Conservation (phyloP, 2,329 filamentous ascomycete species). For the Ophiostoma pallidulum region DNA sequence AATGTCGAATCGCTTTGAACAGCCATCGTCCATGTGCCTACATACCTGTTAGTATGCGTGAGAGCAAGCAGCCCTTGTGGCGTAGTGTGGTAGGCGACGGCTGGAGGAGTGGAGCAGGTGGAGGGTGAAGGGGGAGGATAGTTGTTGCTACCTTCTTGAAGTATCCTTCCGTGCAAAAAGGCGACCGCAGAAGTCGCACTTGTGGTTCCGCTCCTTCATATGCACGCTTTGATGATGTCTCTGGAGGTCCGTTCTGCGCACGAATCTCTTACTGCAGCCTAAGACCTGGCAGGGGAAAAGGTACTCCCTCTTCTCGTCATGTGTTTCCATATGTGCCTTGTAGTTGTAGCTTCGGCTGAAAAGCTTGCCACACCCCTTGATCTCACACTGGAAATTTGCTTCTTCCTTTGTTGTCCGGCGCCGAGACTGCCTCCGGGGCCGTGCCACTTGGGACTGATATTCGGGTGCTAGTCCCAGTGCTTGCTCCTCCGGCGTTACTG, state of each 20-base stretch:
- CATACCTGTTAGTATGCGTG: constrained; percentile 3
- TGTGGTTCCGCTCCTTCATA: constrained; percentile 59
- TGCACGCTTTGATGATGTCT: constrained; percentile 59
- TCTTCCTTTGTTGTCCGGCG: constrained; percentile 57
- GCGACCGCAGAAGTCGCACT: constrained; percentile 60
- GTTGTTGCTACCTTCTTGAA: constrained; percentile 53
- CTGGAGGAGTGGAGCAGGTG: too few relatives aligned
- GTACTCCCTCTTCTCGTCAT: constrained; percentile 64
- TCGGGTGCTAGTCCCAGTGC: neutral
- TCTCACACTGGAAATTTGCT: constrained; percentile 60
- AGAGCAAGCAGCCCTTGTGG: too few relatives aligned
- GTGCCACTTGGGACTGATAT: constrained; percentile 13
- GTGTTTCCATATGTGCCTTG: constrained; percentile 76
- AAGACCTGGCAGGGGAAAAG: constrained; percentile 57
- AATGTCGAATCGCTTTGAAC: constrained; percentile 56
- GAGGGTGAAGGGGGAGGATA: neutral
- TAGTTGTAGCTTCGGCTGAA: constrained; percentile 83
- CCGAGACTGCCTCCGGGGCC: constrained; percentile 32
- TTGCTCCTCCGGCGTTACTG: constrained; percentile 7
- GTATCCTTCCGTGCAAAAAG: constrained; percentile 76
- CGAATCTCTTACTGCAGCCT: constrained; percentile 66
- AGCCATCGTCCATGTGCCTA: constrained; percentile 73
- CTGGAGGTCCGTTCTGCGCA: constrained; percentile 70
- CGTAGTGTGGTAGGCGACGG: too few relatives aligned
- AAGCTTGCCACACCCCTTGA: constrained; percentile 62